These are phyloP conservation scores for Saccharum hybrid DNA, from an alignment of 202 grass and related monocot species.

Conservation along the genomic window DNA sequence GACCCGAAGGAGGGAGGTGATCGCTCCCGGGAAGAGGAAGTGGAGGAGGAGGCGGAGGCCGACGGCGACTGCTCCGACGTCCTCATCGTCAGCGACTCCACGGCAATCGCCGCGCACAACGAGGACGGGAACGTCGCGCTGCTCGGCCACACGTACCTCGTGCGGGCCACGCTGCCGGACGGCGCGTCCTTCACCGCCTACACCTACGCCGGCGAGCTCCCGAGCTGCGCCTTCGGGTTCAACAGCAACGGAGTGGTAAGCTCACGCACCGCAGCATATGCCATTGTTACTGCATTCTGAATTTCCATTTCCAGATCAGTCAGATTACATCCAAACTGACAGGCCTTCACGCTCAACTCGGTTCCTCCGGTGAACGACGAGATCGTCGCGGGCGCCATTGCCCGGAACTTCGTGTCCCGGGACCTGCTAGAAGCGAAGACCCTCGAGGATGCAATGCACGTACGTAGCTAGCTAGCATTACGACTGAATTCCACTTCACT, in stretches of 20 bases:
- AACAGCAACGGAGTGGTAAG: constrained; percentile 81
- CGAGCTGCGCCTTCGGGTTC: constrained; percentile 89
- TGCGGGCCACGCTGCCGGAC: constrained; percentile 54
- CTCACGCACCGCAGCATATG: background rate
- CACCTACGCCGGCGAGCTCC: constrained; percentile 80
- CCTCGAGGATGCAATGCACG: constrained; percentile 65
- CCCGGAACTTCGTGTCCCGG: constrained; percentile 72
- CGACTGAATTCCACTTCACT: background rate
- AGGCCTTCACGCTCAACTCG: constrained; percentile 82
- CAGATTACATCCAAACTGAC: background rate
- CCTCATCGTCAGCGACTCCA: constrained; percentile 60
- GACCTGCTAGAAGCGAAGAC: constrained; percentile 71
- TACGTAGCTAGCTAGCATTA: background rate
- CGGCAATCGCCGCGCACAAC: constrained; percentile 75
- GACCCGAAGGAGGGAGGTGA: background rate
- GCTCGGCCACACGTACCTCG: constrained; percentile 76
- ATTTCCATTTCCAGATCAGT: constrained; percentile 18
- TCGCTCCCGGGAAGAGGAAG: background rate
- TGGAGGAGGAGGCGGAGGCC: constrained; percentile 25
- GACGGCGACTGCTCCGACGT: constrained; percentile 82
- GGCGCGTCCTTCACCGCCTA: constrained; percentile 79
- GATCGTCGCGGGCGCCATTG: constrained; percentile 61
- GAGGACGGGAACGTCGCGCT: constrained; percentile 74
- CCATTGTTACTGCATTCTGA: background rate
- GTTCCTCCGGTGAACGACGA: constrained; percentile 65